phyloP scores from a whole-genome alignment of 2,329 filamentous ascomycete species.

The Coniosporium tulheliwenetii region DNA sequence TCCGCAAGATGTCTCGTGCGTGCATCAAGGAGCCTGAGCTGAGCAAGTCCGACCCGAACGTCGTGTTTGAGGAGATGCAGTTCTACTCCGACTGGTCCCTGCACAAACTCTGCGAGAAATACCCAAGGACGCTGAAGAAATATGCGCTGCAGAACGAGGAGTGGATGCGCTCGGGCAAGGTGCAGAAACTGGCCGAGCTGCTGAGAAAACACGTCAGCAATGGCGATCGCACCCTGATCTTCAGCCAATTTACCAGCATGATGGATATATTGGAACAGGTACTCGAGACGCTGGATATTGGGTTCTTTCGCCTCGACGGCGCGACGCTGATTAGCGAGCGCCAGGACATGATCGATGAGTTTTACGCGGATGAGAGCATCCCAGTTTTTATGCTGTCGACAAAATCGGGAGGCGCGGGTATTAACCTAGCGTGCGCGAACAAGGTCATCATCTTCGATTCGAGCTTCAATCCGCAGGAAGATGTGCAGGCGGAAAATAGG shows the following conservation, averaged over 20 bases:
- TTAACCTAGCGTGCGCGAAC: slow-evolving; percentile 90
- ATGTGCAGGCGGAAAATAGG: slow-evolving; percentile 95
- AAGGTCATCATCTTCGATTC: slow-evolving; percentile 97
- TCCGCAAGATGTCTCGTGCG: slow-evolving; percentile 61
- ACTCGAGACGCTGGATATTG: slow-evolving; percentile 54
- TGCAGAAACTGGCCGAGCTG: slow-evolving; percentile 63
- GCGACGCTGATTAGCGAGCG: slow-evolving; percentile 67
- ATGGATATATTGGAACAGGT: slow-evolving; percentile 82
- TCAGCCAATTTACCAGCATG: slow-evolving; percentile 79
- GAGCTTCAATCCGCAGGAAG: slow-evolving; percentile 95
- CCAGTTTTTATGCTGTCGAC: slow-evolving; percentile 88
- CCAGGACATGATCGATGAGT: slow-evolving; percentile 77
- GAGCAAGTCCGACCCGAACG: slow-evolving; percentile 39
- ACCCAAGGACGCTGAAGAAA: slow-evolving; percentile 34
- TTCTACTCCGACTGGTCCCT: slow-evolving; percentile 38
- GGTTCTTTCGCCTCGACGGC: slow-evolving; percentile 77
- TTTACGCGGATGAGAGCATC: slow-evolving; percentile 59
- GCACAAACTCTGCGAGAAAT: slow-evolving; percentile 40
- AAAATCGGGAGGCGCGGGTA: slow-evolving; percentile 87
- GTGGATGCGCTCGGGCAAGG: slow-evolving; percentile 69
- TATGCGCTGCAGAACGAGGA: slow-evolving; percentile 44
- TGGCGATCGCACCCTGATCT: slow-evolving; percentile 77
- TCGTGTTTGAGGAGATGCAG: slow-evolving; percentile 23
- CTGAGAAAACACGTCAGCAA: slow-evolving; percentile 58
- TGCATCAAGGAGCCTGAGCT: slow-evolving; percentile 54